Conservation (phyloP, 75 land plant species). For the Picea glauca region DNA sequence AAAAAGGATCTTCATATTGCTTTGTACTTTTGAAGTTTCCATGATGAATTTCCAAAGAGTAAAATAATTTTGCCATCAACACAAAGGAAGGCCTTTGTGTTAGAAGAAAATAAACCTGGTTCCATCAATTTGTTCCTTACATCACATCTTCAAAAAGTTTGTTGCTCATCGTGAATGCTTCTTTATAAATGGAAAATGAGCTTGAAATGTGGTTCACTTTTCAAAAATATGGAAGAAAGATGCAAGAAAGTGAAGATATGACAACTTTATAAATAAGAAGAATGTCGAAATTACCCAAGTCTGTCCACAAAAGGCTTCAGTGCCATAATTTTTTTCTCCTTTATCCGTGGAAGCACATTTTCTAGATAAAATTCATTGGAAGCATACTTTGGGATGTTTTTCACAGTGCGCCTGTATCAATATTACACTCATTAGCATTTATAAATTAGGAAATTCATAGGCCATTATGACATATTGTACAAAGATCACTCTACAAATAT, state of each 20-base stretch:
- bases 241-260: not conserved
- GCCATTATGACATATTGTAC: not conserved
- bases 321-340: slow-evolving; percentile 96
- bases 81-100: not conserved
- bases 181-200: not conserved
- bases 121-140: too few species aligned
- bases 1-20: not conserved
- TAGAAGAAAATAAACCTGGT: not conserved
- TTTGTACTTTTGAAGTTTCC: not conserved
- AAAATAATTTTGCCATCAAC: not conserved
- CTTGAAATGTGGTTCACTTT: not conserved
- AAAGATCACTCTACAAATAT: not conserved
- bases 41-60: not conserved
- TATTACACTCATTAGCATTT: not conserved
- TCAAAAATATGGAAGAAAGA: not conserved
- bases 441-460: not conserved
- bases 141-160: not conserved
- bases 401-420: slow-evolving; percentile 77
- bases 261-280: too few species aligned
- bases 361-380: slow-evolving; percentile 89
- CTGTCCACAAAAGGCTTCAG: slow-evolving; percentile 98
- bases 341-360: slow-evolving; percentile 91
- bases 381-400: slow-evolving; percentile 96
- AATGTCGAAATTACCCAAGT: slow-evolving; percentile 63
- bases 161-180: not conserved